Evolutionary conservation across 768 basidiomycete genomes (phyloP), one percentile per base, ranked within the genome.

Genomic region (Auricularia sp.): DNA sequence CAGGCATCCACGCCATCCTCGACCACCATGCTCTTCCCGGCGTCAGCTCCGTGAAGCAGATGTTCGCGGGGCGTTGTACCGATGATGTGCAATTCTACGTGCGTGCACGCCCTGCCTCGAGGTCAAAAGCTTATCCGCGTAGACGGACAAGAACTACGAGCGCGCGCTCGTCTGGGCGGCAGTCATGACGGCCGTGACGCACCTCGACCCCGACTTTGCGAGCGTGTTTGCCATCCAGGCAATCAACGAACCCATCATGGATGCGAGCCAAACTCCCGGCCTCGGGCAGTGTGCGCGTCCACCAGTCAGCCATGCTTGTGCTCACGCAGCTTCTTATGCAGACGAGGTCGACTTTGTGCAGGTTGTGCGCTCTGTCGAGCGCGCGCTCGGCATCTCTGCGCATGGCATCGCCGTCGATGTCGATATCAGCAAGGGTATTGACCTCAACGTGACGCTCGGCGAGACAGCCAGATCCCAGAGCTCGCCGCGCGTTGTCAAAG

Each of bases 111-210:
- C n/a, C 54, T 18, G 7, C n/a, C 29, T 54, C 54, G 54, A 18
- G 11, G 11, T 18, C n/a, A 7, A 29, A 29, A 29, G 56, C 56
- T 59, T 3, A 29, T 10, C 14, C 56, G 7, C 14, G 37, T 33
- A 89, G 89, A 91, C 87, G 1, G 76, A 77, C 5, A 77, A 82
- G 63, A 92, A 92, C 72, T 92, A 89, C 67, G 82, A 84, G 65
- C 86, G 90, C 5, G 90, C 90, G 7, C 76, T 92, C 58, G 75
- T 86, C n/a, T 92, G 90, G 90, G 84, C 89, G 0, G 85, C 85
- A 13, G 87, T 92, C 21, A 91, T 92, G 86, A 87, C 90, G 0
- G 74, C 81, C 10, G 76, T 92, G 3, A 76, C 87, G 1, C 90
- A 92, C 68, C 74, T 88, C 39, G 86, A 91, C 70, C 80, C 89